Base-by-base conservation (phyloP, 1,284 basidiomycete species). In the Takashimella koratensis region DNA sequence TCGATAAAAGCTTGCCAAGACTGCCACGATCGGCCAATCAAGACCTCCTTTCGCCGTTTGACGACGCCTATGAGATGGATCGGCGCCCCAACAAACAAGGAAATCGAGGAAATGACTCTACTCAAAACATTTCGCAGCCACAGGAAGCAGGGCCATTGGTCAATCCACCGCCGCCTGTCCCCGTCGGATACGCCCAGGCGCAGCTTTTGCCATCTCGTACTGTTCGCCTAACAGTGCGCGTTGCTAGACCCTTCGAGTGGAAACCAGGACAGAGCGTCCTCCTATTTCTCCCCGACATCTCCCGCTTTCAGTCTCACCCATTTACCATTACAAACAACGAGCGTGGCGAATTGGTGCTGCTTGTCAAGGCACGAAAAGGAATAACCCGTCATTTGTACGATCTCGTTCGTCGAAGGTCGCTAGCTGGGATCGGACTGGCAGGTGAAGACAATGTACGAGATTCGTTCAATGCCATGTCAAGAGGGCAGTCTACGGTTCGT, bases 171-270 rank as follows among this genome's bases (percentile, higher is more conserved):
- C 59, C 61, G 1, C 51, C 64, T 4, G 68, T 77, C 12, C 74
- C 74, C 1, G 58, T 65, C 12, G 75, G 75, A 2, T 90, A 82
- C 71, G 87, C 85, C 1, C 84, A 87, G 50, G 86, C 84, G 1
- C 87, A 90, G 66, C 78, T 91, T 2, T 78, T 93, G 11, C 85
- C 90, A 0, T 90, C 90, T 3, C 80, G 84, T 16, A 90, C 86
- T 3, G 74, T 93, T 19, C 85, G 90, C 20, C 72, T 93, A 20
- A 85, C 86, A 0, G 77, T 90, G 40, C 78, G 84, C 42, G 81
- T 86, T 0, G 81, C 85, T 0, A 79, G 80, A 0, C 81, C 80
- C 47, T 70, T 87, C 48, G 73, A 78, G 0, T 92, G 88, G 88
- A 79, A 83, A 4, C 85, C 90, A 0, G 90, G 90, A 4, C 73